These are phyloP conservation scores for Tribonema minus DNA, from an alignment of 108 stramenopile species.

Conservation along the genomic window DNA sequence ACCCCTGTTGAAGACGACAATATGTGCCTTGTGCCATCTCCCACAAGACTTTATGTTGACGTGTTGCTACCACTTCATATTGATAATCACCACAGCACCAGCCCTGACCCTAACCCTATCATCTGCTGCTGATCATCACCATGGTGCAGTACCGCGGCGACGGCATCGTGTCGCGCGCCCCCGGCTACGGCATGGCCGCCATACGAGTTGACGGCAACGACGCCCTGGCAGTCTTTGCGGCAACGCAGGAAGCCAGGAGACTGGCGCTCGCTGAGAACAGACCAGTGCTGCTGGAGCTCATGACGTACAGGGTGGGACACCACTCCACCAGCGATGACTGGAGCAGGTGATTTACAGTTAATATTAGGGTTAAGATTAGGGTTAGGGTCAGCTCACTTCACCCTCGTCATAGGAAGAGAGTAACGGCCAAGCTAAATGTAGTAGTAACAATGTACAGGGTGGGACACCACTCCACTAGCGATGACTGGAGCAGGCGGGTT, in stretches of 20 bases:
- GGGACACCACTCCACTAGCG: constrained; percentile 94
- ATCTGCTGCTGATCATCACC: no score
- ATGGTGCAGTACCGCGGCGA: constrained; percentile 96
- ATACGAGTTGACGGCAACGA: constrained; percentile 98
- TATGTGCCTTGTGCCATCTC: no score
- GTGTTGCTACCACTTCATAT: no score
- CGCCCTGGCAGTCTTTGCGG: constrained; percentile 83
- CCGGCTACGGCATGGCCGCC: constrained; percentile 89
- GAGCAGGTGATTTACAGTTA: no score
- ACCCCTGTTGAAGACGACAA: no score
- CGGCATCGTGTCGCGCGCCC: constrained; percentile 83
- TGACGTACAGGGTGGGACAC: constrained; percentile 96
- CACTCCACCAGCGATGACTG: constrained; percentile 96
- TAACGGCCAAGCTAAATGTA: no score
- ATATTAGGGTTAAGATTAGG: no score
- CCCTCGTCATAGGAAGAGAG: no score
- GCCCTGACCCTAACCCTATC: no score
- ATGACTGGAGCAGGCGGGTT: constrained; percentile 83
- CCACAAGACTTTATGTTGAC: no score
- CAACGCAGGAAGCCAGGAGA: constrained; percentile 69
- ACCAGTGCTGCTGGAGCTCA: constrained; percentile 92
- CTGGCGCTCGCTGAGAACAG: constrained; percentile 60
- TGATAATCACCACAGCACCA: no score
- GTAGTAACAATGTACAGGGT: constrained; percentile 93
- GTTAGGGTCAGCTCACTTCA: no score